Evolutionary conservation across 768 basidiomycete genomes (phyloP).

Genomic region (Rhodotorula toruloides): DNA sequence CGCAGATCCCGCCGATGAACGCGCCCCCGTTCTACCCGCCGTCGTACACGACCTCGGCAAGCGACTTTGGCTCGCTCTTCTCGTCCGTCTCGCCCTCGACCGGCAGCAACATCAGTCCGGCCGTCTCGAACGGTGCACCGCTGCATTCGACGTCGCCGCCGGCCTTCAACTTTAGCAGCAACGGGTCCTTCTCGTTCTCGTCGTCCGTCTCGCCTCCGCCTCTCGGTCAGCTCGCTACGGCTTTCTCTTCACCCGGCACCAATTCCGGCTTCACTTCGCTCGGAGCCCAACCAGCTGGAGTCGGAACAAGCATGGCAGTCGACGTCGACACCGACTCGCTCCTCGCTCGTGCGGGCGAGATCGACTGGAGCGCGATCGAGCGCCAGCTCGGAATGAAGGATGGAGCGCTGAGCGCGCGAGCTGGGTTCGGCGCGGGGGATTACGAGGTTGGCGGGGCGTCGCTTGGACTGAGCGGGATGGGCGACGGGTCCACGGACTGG

Average conservation of each 20-base stretch:
- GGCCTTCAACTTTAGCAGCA: background rate
- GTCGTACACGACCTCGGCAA: no score
- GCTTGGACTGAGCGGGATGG: background rate
- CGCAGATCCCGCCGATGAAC: no score
- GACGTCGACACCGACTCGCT: background rate
- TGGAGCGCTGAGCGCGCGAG: background rate
- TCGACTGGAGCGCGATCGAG: background rate
- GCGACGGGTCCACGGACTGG: background rate
- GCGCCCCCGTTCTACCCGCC: no score
- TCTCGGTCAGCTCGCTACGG: background rate
- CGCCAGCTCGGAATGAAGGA: background rate
- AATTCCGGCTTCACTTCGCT: background rate
- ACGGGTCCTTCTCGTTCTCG: background rate
- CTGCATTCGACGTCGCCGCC: no score
- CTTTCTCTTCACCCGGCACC: background rate
- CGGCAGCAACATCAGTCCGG: background rate
- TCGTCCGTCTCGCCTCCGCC: background rate
- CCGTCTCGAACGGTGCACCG: no score
- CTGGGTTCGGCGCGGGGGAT: background rate
- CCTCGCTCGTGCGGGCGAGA: no score
- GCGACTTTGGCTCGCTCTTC: no score
- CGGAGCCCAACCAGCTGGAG: background rate
- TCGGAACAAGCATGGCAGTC: background rate
- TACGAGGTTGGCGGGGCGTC: background rate
- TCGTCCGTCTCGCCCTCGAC: background rate